These are phyloP conservation scores for Dianthus caryophyllus DNA, from an alignment of 148 eudicot genomes.

Conservation along the genomic window DNA sequence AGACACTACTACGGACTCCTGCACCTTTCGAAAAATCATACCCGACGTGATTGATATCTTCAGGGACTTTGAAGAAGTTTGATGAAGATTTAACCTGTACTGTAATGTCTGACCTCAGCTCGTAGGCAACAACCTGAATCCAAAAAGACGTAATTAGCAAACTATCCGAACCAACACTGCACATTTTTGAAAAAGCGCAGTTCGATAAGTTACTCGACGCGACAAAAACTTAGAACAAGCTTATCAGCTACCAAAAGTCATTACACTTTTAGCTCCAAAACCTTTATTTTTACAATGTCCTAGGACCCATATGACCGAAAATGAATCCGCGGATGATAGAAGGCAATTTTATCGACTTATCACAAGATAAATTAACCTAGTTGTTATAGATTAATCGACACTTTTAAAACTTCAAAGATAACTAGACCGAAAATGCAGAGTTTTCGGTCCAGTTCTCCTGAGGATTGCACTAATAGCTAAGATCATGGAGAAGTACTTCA, in stretches of 20 bases:
- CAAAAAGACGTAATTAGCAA: constrained; percentile 12
- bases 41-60: constrained; percentile 6
- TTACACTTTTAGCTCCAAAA: no score
- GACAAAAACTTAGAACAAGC: background rate
- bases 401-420: no score
- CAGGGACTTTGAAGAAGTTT: constrained; percentile 7
- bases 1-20: constrained; percentile 20
- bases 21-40: constrained; percentile 15
- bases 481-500: background rate
- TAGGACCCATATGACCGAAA: no score
- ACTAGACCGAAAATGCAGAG: background rate
- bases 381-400: no score
- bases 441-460: background rate
- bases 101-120: background rate
- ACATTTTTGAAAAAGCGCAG: background rate
- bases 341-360: background rate
- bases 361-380: background rate
- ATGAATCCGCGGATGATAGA: no score
- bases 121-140: constrained; percentile 9
- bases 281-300: no score
- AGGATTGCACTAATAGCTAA: background rate
- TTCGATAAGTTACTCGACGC: background rate
- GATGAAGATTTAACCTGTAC: background rate
- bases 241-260: background rate
- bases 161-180: background rate